These are phyloP conservation scores for Colletotrichum theobromicola DNA, from an alignment of 2,329 filamentous ascomycete genomes.

Conservation along the genomic window DNA sequence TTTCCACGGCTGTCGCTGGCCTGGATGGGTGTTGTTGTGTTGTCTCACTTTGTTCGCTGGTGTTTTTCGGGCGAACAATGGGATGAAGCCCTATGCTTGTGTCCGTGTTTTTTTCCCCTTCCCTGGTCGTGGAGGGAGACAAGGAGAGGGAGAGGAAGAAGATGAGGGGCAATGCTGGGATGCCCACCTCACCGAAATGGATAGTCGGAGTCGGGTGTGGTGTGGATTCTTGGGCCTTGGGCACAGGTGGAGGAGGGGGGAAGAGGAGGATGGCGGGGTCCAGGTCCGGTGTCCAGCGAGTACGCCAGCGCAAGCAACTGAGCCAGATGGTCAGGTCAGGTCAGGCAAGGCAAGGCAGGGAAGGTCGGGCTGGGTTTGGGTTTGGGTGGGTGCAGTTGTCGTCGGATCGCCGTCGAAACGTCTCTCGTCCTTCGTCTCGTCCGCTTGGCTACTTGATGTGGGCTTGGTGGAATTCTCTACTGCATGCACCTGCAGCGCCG, in stretches of 20 bases:
- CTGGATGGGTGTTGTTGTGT: neutral
- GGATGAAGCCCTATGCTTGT: neutral
- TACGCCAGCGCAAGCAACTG: neutral
- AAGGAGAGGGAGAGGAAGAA: conserved; percentile 20
- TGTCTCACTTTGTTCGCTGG: conserved; percentile 23
- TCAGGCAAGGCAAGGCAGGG: neutral
- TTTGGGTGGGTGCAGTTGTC: conserved; percentile 6
- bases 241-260: neutral
- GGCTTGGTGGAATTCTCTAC: neutral
- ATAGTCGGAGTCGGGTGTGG: neutral
- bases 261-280: conserved; percentile 12
- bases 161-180: conserved; percentile 16
- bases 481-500: conserved; percentile 18
- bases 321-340: neutral
- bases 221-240: conserved; percentile 10
- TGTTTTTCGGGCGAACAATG: neutral
- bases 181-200: conserved; percentile 11
- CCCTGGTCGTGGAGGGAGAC: neutral
- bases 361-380: neutral
- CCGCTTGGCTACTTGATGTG: neutral
- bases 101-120: neutral
- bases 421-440: neutral
- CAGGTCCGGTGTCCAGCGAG: neutral
- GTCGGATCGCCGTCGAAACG: conserved; percentile 18
- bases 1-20: neutral